Conservation (phyloP, 495 filamentous ascomycete genomes). For the Aspergillus diversus region DNA sequence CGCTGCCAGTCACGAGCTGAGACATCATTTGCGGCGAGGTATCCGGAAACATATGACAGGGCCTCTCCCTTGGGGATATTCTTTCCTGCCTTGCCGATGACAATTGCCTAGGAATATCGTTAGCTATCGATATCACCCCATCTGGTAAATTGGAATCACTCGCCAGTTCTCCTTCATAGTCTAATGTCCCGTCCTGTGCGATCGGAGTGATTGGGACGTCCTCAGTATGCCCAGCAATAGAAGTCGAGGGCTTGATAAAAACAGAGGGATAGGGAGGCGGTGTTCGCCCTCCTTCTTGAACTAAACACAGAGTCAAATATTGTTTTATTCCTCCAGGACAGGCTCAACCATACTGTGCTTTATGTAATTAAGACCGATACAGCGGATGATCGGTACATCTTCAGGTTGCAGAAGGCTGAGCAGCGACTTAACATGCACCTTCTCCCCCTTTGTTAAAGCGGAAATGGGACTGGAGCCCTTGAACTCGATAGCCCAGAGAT, state of each 20-base stretch:
- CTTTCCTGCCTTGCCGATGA: not conserved
- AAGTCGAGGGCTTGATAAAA: not conserved
- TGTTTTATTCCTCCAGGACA: no score
- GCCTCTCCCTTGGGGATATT: not conserved
- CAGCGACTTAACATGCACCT: constrained; percentile 9
- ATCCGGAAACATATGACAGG: not conserved
- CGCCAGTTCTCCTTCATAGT: constrained; percentile 6
- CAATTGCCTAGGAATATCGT: not conserved
- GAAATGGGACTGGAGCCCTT: not conserved
- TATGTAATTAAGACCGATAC: not conserved
- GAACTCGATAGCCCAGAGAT: not conserved
- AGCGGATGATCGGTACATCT: not conserved
- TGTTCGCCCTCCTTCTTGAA: not conserved
- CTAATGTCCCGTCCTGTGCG: constrained; percentile 8
- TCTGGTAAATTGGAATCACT: no score
- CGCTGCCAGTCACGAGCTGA: not conserved
- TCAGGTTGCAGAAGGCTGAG: not conserved
- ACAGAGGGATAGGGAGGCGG: not conserved
- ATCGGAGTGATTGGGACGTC: not conserved
- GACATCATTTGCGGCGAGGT: not conserved
- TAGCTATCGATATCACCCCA: no score
- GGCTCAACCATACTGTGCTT: not conserved
- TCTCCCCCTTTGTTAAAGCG: not conserved
- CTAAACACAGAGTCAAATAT: no score
- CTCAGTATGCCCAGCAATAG: not conserved